A percentile compares a stretch with the other conserved stretches of the same genome.
These are phyloP conservation scores for Zea luxurians DNA, from an alignment of 176 grass and related monocot genomes.

Conservation along the genomic window DNA sequence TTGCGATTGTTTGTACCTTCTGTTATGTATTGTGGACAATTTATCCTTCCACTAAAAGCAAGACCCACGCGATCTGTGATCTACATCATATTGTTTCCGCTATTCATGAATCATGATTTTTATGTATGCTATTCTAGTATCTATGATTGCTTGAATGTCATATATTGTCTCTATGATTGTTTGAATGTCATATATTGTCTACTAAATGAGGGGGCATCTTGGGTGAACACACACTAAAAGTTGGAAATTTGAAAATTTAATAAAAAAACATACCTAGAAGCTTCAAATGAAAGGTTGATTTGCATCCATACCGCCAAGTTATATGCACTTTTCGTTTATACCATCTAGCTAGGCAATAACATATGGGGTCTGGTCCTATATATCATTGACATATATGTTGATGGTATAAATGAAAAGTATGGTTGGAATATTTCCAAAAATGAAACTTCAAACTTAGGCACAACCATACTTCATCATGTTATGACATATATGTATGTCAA, in stretches of 20 bases:
- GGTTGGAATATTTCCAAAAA: background rate
- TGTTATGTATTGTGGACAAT: background rate
- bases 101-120: background rate
- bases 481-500: background rate
- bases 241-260: background rate
- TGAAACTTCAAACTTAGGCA: background rate
- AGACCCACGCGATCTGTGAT: background rate
- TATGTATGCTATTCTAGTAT: conserved; percentile 15
- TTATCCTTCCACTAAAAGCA: conserved; percentile 21
- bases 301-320: background rate
- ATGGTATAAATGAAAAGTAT: conserved; percentile 1
- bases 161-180: background rate
- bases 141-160: background rate
- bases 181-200: background rate
- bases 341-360: background rate
- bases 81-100: conserved; percentile 12
- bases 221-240: background rate
- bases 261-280: background rate
- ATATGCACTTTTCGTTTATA: background rate
- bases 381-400: background rate
- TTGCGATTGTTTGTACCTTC: background rate
- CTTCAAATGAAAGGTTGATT: background rate
- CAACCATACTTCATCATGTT: background rate
- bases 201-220: background rate
- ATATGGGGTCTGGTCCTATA: no score